Evolutionary conservation across 768 basidiomycete species (phyloP).

Genomic region (Podaxis carcinomalis): DNA sequence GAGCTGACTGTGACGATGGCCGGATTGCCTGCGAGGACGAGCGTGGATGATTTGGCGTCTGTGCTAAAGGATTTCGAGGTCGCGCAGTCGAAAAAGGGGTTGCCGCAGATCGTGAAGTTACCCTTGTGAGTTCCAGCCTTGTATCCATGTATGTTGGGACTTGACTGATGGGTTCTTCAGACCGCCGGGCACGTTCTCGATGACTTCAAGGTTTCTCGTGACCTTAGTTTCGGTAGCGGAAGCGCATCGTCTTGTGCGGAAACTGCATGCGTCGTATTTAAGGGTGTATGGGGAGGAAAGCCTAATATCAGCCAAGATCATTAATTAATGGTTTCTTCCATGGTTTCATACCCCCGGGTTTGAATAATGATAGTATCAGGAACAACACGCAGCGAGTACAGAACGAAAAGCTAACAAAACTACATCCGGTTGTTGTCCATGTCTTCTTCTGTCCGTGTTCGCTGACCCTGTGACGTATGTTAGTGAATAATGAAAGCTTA

Average conservation of each 20-base stretch:
- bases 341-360: slow-evolving; percentile 2
- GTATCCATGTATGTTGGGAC: neutral
- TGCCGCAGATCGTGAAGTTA: slow-evolving; percentile 46
- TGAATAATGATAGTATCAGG: slow-evolving; percentile 22
- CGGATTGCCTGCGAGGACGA: slow-evolving; percentile 54
- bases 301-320: slow-evolving; percentile 22
- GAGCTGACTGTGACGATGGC: slow-evolving; percentile 55
- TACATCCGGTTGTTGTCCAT: slow-evolving; percentile 70
- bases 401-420: slow-evolving; percentile 13
- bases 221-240: slow-evolving; percentile 55
- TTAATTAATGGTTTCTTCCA: slow-evolving; percentile 31
- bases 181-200: slow-evolving; percentile 33
- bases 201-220: slow-evolving; percentile 51
- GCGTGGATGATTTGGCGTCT: slow-evolving; percentile 28
- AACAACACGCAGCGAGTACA: slow-evolving; percentile 18
- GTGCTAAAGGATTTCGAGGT: slow-evolving; percentile 44
- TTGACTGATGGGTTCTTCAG: slow-evolving; percentile 18
- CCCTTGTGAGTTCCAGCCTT: slow-evolving; percentile 35
- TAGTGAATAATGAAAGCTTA: no score
- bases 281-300: slow-evolving; percentile 18
- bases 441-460: slow-evolving; percentile 62
- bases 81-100: slow-evolving; percentile 29
- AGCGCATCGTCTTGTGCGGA: slow-evolving; percentile 64
- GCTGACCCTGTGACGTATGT: slow-evolving; percentile 40
- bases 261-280: slow-evolving; percentile 54